These are phyloP conservation scores for Oxyria digyna DNA, from an alignment of 148 eudicot species.

Conservation along the genomic window DNA sequence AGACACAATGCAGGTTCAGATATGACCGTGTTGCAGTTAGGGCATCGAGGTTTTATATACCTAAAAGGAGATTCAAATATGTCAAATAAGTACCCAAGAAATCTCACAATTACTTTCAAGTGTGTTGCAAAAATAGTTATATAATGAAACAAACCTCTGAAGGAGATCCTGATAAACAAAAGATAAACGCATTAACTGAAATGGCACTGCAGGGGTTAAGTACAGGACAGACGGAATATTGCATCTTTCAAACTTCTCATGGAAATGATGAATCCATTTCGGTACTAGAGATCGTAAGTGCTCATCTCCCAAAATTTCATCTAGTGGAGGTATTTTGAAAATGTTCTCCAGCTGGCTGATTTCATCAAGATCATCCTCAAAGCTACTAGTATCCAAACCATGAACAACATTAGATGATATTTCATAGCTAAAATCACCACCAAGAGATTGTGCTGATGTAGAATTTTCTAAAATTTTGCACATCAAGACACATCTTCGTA, in stretches of 20 bases:
- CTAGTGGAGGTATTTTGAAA: conserved; percentile 69
- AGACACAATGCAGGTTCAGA: conserved; percentile 83
- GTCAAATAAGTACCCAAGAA: background rate
- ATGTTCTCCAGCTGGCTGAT: conserved; percentile 44
- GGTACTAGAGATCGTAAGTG: conserved; percentile 28
- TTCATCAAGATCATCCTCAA: conserved; percentile 35
- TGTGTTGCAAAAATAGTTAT: background rate
- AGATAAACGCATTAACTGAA: conserved; percentile 73
- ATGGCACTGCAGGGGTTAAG: conserved; percentile 61
- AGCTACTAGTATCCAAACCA: conserved; percentile 23
- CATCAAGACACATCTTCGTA: conserved; percentile 82
- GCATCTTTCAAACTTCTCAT: conserved; percentile 27
- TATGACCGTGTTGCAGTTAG: conserved; percentile 39
- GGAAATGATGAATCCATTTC: conserved; percentile 65
- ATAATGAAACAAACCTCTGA: conserved; percentile 49
- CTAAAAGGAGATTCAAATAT: conserved; percentile 21
- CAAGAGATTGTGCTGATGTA: conserved; percentile 30
- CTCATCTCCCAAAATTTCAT: conserved; percentile 41
- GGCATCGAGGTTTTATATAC: conserved; percentile 73
- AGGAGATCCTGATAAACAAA: conserved; percentile 77
- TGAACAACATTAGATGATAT: conserved; percentile 21
- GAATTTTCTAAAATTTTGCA: conserved; percentile 62
- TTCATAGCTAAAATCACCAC: conserved; percentile 27
- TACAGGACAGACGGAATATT: conserved; percentile 19
- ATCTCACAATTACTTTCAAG: background rate